phyloP scores from a whole-genome alignment of 192 early-diverging fungal genomes.

The Backusella tarrabulga region DNA sequence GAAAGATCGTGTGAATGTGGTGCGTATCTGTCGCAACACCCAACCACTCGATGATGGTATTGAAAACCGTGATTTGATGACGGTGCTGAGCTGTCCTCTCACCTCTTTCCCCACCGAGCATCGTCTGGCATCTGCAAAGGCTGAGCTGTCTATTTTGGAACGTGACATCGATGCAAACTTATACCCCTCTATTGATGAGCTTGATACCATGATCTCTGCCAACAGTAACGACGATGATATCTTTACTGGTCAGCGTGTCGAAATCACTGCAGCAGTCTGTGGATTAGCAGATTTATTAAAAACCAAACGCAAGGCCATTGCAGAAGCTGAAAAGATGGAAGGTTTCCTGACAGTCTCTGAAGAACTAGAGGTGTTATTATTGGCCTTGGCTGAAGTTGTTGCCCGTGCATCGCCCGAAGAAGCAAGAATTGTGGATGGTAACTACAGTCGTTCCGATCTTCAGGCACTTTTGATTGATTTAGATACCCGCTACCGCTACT shows the following conservation, averaged over 20 bases:
- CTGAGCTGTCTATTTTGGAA: slow-evolving; percentile 29
- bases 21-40: slow-evolving; percentile 10
- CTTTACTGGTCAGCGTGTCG: slow-evolving; percentile 35
- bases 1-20: slow-evolving; percentile 14
- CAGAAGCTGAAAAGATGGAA: slow-evolving; percentile 38
- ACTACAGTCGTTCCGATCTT: slow-evolving; percentile 31
- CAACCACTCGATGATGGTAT: neutral
- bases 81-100: slow-evolving; percentile 27
- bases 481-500: slow-evolving; percentile 42
- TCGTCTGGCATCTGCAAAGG: slow-evolving; percentile 19
- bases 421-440: slow-evolving; percentile 8
- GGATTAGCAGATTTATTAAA: slow-evolving; percentile 37
- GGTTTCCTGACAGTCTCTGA: slow-evolving; percentile 37
- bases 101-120: slow-evolving; percentile 27
- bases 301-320: slow-evolving; percentile 34
- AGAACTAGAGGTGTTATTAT: slow-evolving; percentile 41
- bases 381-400: slow-evolving; percentile 37
- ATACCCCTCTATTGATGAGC: slow-evolving; percentile 21
- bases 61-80: slow-evolving; percentile 15
- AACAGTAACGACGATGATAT: slow-evolving; percentile 17
- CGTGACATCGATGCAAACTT: slow-evolving; percentile 34
- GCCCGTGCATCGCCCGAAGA: slow-evolving; percentile 23
- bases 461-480: slow-evolving; percentile 41
- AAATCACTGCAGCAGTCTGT: slow-evolving; percentile 34
- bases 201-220: slow-evolving; percentile 33